Conservation (phyloP, 805 yeast genomes). For the Saccharomycopsis malanga region DNA sequence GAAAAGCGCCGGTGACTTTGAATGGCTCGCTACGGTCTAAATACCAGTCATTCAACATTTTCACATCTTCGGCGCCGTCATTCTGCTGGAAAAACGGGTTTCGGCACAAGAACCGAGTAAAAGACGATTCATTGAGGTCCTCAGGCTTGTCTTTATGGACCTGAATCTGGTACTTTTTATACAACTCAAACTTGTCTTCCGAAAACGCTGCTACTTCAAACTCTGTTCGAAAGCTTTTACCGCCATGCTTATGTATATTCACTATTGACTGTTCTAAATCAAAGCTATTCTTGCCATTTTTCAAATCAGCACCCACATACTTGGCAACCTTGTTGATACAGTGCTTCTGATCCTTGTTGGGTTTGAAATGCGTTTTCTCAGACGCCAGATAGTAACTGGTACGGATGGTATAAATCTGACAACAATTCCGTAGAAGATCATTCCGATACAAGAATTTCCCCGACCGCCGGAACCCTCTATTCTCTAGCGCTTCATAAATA, state of each 20-base stretch:
- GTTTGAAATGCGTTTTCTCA: slow-evolving; percentile 31
- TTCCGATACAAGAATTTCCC: slow-evolving; percentile 62
- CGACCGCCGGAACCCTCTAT: slow-evolving; percentile 73
- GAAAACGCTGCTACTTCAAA: slow-evolving; percentile 49
- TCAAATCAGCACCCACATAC: slow-evolving; percentile 27
- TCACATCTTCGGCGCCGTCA: slow-evolving; percentile 1
- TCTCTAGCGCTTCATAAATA: slow-evolving; percentile 59
- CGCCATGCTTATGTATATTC: slow-evolving; percentile 18
- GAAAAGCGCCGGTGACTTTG: slow-evolving; percentile 52
- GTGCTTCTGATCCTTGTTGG: slow-evolving; percentile 62
- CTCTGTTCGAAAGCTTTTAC: slow-evolving; percentile 32
- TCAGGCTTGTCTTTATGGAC: slow-evolving; percentile 59
- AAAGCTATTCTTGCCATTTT: slow-evolving; percentile 18
- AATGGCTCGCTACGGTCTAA: neutral
- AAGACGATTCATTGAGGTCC: slow-evolving; percentile 41
- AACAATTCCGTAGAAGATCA: slow-evolving; percentile 67
- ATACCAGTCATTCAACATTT: slow-evolving; percentile 12
- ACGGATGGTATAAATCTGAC: slow-evolving; percentile 73
- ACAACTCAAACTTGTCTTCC: slow-evolving; percentile 55
- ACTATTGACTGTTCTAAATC: slow-evolving; percentile 10
- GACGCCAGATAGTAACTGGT: slow-evolving; percentile 33
- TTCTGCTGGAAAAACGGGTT: slow-evolving; percentile 43
- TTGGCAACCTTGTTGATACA: slow-evolving; percentile 53
- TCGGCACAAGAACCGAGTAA: slow-evolving; percentile 61
- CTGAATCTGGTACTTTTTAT: slow-evolving; percentile 57